Evolutionary conservation across 2,329 filamentous ascomycete species (phyloP).

Genomic region (Sarocladiaceae sp.): DNA sequence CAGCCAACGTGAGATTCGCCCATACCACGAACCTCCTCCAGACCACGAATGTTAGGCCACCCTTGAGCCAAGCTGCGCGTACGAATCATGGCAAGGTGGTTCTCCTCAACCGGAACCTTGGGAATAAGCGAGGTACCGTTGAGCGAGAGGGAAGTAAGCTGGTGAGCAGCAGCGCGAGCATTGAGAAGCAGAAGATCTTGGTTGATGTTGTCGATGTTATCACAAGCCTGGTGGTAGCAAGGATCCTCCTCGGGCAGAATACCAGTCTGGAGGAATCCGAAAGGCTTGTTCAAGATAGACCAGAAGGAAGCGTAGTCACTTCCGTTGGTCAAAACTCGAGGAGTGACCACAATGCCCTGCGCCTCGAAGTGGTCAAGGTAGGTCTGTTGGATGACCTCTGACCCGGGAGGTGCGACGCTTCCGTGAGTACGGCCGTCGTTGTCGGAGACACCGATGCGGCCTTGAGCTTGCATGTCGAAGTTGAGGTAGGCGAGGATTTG

Average conservation of each 20-base stretch:
- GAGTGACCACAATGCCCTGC: constrained; percentile 26
- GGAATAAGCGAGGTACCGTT: constrained; percentile 21
- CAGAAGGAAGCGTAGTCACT: constrained; percentile 60
- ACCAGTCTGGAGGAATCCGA: constrained; percentile 56
- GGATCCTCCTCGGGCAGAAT: constrained; percentile 43
- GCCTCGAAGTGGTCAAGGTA: constrained; percentile 26
- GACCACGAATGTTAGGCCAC: constrained; percentile 17
- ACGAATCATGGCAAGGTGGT: constrained; percentile 12
- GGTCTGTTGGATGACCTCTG: constrained; percentile 27
- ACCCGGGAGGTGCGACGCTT: constrained; percentile 23
- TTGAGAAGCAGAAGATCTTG: constrained; percentile 26
- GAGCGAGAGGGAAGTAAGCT: constrained; percentile 23
- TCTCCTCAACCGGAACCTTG: constrained; percentile 19
- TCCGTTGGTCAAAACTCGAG: constrained; percentile 34
- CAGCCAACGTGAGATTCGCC: constrained; percentile 31
- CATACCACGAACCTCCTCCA: constrained; percentile 28
- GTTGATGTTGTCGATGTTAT: constrained; percentile 29
- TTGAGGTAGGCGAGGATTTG: constrained; percentile 34
- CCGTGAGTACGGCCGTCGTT: constrained; percentile 30
- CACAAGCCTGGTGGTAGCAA: constrained; percentile 29
- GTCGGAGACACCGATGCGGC: constrained; percentile 31
- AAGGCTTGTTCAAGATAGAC: constrained; percentile 45
- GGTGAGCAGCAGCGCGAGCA: constrained; percentile 43
- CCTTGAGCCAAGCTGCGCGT: constrained; percentile 10
- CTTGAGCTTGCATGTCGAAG: constrained; percentile 36